phyloP scores from a whole-genome alignment of 2,329 filamentous ascomycete species.

The Epichloe baconii region DNA sequence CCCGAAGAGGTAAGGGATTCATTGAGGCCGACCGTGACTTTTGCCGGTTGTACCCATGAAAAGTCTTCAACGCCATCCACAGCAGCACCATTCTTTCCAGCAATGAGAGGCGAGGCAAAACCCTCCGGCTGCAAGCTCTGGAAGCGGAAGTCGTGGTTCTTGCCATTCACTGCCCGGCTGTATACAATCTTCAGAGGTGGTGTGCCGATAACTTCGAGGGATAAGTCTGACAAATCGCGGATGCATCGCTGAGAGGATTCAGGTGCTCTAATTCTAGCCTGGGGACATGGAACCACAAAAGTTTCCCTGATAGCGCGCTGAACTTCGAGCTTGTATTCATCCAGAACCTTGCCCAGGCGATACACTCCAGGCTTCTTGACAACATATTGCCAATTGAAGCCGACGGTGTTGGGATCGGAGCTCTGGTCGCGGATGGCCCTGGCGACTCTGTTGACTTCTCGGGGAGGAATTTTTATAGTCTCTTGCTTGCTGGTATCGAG shows the following conservation, averaged over 20 bases:
- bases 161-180: constrained; percentile 72
- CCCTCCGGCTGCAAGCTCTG: constrained; percentile 89
- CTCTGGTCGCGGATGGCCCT: constrained; percentile 54
- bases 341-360: constrained; percentile 69
- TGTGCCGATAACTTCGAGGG: constrained; percentile 73
- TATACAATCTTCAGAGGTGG: constrained; percentile 89
- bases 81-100: constrained; percentile 45
- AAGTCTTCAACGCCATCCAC: constrained; percentile 53
- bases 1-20: constrained; percentile 74
- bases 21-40: constrained; percentile 70
- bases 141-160: constrained; percentile 74
- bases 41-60: constrained; percentile 68
- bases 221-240: constrained; percentile 76
- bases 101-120: constrained; percentile 63
- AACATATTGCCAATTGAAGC: constrained; percentile 57
- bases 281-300: constrained; percentile 76
- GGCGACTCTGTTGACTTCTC: constrained; percentile 62
- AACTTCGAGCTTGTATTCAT: constrained; percentile 89
- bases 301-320: constrained; percentile 64
- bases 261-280: constrained; percentile 56
- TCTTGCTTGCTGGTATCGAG: constrained; percentile 71
- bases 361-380: constrained; percentile 86
- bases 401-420: constrained; percentile 44
- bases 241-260: constrained; percentile 59
- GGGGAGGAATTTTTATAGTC: constrained; percentile 59